Percentiles rank a stretch among this genome's conserved stretches.
These are phyloP conservation scores for Huntiella moniliformis DNA, from an alignment of 2,329 filamentous ascomycete genomes.

Conservation along the genomic window DNA sequence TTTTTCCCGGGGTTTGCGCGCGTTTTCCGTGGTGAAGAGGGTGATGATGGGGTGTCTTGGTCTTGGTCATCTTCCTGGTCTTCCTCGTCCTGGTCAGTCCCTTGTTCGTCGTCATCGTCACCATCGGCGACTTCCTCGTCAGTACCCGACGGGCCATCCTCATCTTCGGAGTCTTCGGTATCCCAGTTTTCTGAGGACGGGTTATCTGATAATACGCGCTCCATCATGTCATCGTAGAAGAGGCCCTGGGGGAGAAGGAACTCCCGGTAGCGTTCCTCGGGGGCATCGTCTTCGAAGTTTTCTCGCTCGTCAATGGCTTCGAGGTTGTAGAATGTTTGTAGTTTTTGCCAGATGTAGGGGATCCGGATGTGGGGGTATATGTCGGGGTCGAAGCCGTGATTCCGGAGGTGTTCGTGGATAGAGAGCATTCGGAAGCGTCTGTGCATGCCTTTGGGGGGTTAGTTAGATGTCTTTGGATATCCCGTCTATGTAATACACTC, in stretches of 20 bases:
- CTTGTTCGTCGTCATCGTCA: neutral
- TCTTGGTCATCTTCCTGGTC: neutral
- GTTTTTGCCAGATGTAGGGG: conserved; percentile 79
- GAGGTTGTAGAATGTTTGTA: conserved; percentile 68
- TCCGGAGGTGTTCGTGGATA: conserved; percentile 61
- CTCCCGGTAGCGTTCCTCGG: conserved; percentile 42
- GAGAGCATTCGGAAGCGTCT: conserved; percentile 86
- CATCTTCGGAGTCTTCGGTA: neutral
- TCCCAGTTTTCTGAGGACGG: conserved; percentile 5
- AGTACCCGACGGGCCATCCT: too few species aligned
- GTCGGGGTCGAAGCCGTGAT: conserved; percentile 59
- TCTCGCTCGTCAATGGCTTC: conserved; percentile 73
- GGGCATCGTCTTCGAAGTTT: conserved; percentile 40
- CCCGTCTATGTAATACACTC: conserved; percentile 12
- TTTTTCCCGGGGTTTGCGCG: too few species aligned
- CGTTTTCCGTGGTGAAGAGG: conserved; percentile 12
- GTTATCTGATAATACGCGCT: conserved; percentile 17
- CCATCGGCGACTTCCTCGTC: neutral
- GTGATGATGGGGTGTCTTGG: conserved; percentile 11
- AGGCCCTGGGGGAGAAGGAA: conserved; percentile 39
- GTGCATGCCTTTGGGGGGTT: conserved; percentile 48
- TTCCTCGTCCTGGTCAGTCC: neutral
- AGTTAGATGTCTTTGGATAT: neutral
- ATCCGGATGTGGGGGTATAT: conserved; percentile 64
- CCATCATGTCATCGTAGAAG: conserved; percentile 23